Percentiles rank a stretch among this genome's conserved stretches.
Conservation (phyloP, 805 yeast genomes). For the Metschnikowia picachoensis region DNA sequence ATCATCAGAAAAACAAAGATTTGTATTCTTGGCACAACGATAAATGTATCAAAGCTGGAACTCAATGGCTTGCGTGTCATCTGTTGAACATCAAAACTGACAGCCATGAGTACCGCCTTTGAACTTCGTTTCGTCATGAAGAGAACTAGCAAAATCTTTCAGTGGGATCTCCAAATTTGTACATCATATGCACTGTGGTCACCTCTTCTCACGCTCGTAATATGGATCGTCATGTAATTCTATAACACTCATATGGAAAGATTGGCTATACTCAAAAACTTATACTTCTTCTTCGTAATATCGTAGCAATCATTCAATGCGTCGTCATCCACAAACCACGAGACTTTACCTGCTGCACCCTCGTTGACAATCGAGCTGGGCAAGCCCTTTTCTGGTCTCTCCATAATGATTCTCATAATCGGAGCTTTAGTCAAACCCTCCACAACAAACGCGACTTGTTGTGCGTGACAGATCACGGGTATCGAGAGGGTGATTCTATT, state of each 20-base stretch:
- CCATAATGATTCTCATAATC: conserved; percentile 85
- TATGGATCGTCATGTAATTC: conserved; percentile 1
- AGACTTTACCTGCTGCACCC: conserved; percentile 93
- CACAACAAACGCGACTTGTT: conserved; percentile 88
- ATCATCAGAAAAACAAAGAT: too few relatives aligned
- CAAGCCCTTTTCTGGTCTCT: conserved; percentile 92
- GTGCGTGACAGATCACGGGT: conserved; percentile 93
- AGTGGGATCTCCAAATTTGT: too few relatives aligned
- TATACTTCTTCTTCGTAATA: conserved; percentile 68
- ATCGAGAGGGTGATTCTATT: conserved; percentile 85
- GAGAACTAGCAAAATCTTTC: too few relatives aligned
- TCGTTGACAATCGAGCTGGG: conserved; percentile 94
- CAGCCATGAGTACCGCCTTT: too few relatives aligned
- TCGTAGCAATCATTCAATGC: conserved; percentile 77
- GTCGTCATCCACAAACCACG: conserved; percentile 96
- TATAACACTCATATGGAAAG: conserved; percentile 13
- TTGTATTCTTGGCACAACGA: too few relatives aligned
- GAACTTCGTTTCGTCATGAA: too few relatives aligned
- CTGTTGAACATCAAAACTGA: too few relatives aligned
- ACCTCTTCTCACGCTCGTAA: too few relatives aligned
- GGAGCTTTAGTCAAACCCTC: conserved; percentile 97
- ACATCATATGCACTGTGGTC: too few relatives aligned
- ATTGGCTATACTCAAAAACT: conserved; percentile 41
- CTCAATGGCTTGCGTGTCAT: too few relatives aligned
- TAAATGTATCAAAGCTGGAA: too few relatives aligned